phyloP scores from a whole-genome alignment of 345 rosid genomes.

The Kernera saxatilis region DNA sequence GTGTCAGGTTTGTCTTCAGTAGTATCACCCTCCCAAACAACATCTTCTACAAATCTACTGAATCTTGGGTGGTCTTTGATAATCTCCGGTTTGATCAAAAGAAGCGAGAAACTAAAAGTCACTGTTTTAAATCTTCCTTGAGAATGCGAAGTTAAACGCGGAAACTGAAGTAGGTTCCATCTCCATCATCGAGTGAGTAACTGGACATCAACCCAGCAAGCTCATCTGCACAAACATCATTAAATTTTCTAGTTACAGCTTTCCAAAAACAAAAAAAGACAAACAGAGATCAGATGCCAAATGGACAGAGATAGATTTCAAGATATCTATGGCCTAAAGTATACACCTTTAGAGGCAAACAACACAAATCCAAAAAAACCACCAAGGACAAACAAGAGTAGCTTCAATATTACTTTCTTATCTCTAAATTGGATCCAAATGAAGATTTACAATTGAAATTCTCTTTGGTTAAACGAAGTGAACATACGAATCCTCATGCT shows the following conservation, averaged over 20 bases:
- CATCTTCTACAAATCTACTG: conserved; percentile 19
- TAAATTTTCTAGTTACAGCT: neutral
- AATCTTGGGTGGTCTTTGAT: conserved; percentile 12
- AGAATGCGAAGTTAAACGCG: neutral
- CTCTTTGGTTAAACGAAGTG: neutral
- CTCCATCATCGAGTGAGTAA: conserved; percentile 31
- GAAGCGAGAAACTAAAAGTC: conserved; percentile 9
- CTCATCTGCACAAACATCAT: conserved; percentile 24
- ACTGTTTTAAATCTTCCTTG: neutral
- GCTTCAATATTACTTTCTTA: neutral
- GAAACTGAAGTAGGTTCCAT: neutral
- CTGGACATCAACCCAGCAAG: conserved; percentile 9
- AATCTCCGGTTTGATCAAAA: neutral
- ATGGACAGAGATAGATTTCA: neutral
- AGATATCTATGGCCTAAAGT: neutral
- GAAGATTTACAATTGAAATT: neutral
- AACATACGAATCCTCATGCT: neutral
- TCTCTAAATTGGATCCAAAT: neutral
- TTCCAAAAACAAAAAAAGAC: neutral
- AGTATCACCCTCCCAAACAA: conserved; percentile 2
- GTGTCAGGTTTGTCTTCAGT: conserved; percentile 2
- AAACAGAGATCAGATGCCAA: neutral
- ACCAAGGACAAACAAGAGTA: neutral
- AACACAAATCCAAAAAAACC: neutral
- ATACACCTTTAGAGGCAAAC: neutral